Percentiles rank a stretch among this genome's conserved stretches.
Evolutionary conservation across 768 basidiomycete genomes (phyloP).

Genomic region (Kwoniella sp.): DNA sequence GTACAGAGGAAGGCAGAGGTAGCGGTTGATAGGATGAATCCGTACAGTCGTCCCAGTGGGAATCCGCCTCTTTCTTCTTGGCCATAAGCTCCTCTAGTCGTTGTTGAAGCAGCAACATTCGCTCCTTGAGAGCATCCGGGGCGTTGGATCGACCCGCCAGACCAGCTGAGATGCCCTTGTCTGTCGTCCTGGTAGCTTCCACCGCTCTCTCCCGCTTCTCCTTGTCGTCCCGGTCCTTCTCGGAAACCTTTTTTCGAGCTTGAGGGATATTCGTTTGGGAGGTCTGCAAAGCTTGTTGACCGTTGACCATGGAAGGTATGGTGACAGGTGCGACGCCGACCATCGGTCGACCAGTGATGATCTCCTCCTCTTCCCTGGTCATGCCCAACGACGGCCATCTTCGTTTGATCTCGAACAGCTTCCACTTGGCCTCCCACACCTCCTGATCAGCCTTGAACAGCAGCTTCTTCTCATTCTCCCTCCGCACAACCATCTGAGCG

Average conservation of each 20-base stretch:
- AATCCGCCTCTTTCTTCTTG: slow-evolving; percentile 71
- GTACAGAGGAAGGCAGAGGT: slow-evolving; percentile 62
- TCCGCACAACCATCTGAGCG: slow-evolving; percentile 67
- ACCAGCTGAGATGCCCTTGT: slow-evolving; percentile 24
- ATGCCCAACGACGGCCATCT: slow-evolving; percentile 59
- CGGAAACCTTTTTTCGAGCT: slow-evolving; percentile 29
- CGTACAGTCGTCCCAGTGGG: slow-evolving; percentile 81
- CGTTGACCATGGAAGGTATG: slow-evolving; percentile 60
- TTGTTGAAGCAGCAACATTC: slow-evolving; percentile 64
- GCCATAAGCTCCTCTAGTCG: slow-evolving; percentile 67
- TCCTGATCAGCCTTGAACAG: slow-evolving; percentile 63
- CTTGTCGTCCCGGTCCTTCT: slow-evolving; percentile 47
- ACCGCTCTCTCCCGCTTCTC: slow-evolving; percentile 44
- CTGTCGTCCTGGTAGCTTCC: slow-evolving; percentile 25
- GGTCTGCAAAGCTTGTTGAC: slow-evolving; percentile 15
- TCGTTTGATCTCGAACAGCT: slow-evolving; percentile 76
- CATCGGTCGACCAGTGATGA: slow-evolving; percentile 47
- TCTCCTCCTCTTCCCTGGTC: slow-evolving; percentile 57
- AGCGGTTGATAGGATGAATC: slow-evolving; percentile 75
- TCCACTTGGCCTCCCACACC: slow-evolving; percentile 78
- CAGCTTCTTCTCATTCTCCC: slow-evolving; percentile 78
- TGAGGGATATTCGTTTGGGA: slow-evolving; percentile 32
- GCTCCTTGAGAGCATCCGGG: slow-evolving; percentile 60
- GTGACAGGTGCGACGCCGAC: slow-evolving; percentile 14
- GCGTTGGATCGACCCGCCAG: slow-evolving; percentile 55